phyloP scores from a whole-genome alignment of 345 rosid species.

The Salix caprea region DNA sequence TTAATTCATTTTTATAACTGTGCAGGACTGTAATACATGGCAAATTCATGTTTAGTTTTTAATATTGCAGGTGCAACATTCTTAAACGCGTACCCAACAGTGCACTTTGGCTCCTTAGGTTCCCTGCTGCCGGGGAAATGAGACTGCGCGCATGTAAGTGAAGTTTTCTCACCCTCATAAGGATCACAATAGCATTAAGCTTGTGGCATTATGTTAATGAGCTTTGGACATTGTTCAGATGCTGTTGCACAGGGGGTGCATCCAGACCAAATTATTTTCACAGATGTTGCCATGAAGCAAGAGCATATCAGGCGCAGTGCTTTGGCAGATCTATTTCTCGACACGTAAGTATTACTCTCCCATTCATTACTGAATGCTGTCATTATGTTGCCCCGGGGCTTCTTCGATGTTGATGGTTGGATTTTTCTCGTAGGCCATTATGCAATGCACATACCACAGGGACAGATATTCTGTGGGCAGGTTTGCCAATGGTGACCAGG shows the following conservation, averaged over 20 bases:
- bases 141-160: constrained; percentile 79
- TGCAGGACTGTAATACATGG: not conserved
- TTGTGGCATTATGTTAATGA: not conserved
- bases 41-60: not conserved
- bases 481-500: constrained; percentile 92
- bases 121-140: constrained; percentile 98
- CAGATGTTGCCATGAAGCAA: constrained; percentile 96
- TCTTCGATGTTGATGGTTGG: not conserved
- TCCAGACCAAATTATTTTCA: constrained; percentile 88
- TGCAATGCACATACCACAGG: constrained; percentile 99
- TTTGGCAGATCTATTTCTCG: constrained; percentile 91
- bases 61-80: constrained; percentile 74
- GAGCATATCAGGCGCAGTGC: constrained; percentile 96
- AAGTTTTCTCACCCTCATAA: not conserved
- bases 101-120: constrained; percentile 97
- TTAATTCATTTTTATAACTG: not conserved
- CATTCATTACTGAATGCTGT: not conserved
- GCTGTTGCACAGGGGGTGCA: constrained; percentile 81
- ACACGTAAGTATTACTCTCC: constrained; percentile 50
- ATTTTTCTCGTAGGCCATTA: constrained; percentile 54
- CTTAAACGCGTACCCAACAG: constrained; percentile 93
- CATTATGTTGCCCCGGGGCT: not conserved
- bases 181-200: not conserved
- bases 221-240: constrained; percentile 44
- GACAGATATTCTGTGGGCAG: constrained; percentile 97